A percentile compares a stretch with the other conserved stretches of the same genome.
phyloP scores from a whole-genome alignment of 768 basidiomycete genomes.

The Mycena pura region DNA sequence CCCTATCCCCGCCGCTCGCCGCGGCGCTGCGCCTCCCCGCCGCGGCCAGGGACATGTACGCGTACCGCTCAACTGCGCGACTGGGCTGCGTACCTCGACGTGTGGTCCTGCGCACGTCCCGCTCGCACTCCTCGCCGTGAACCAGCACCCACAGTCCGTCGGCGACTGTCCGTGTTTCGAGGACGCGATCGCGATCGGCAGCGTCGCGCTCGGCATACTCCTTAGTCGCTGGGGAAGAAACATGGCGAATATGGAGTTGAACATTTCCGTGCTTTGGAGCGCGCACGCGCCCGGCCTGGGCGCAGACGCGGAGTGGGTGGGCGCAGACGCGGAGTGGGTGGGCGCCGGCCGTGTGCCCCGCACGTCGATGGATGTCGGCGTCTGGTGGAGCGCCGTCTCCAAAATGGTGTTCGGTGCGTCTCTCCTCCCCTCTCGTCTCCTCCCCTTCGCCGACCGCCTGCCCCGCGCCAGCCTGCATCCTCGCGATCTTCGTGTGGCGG shows the following conservation, averaged over 20 bases:
- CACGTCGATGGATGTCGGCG: constrained; percentile 44
- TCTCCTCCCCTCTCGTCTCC: too few species aligned
- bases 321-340: constrained; percentile 28
- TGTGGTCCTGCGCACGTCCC: constrained; percentile 60
- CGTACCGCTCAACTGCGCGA: constrained; percentile 26
- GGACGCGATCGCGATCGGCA: constrained; percentile 93
- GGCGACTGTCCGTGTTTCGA: constrained; percentile 99
- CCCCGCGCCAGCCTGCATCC: too few species aligned
- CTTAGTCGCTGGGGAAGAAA: constrained; percentile 77
- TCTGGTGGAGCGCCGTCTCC: constrained; percentile 53
- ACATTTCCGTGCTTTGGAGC: constrained; percentile 51
- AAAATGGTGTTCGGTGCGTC: constrained; percentile 64
- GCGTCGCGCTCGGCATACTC: constrained; percentile 80
- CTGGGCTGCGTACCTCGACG: constrained; percentile 35
- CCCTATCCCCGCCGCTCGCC: constrained; percentile 38
- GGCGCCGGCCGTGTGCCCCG: constrained; percentile 40
- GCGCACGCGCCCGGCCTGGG: constrained; percentile 37
- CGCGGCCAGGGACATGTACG: too few species aligned
- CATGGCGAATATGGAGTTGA: too few species aligned
- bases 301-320: constrained; percentile 68
- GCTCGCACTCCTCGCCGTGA: constrained; percentile 75
- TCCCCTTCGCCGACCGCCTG: too few species aligned
- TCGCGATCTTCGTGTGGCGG: constrained; percentile 87
- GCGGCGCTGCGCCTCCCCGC: not conserved
- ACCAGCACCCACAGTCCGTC: constrained; percentile 91